Evolutionary conservation across 2,329 filamentous ascomycete species (phyloP).

Genomic region (Arachnopeziza araneosa): DNA sequence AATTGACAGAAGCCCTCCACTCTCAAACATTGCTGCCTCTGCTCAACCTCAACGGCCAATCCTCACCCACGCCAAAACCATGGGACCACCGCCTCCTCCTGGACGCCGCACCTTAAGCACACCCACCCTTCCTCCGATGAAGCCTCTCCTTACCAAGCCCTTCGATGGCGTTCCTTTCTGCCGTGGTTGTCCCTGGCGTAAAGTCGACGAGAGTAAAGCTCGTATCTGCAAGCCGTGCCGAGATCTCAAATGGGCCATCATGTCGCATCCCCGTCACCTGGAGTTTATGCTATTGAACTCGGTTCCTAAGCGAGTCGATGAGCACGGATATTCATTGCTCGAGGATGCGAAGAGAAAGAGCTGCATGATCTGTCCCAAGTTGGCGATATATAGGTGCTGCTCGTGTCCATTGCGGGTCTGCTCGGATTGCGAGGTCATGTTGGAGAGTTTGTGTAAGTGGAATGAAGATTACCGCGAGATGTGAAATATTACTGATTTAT

Average conservation of each 20-base stretch:
- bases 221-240: not conserved
- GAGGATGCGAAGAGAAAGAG: not conserved
- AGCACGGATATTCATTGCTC: not conserved
- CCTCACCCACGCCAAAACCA: not conserved
- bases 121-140: not conserved
- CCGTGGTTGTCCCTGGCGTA: not conserved
- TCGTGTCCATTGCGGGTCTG: not conserved
- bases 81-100: not conserved
- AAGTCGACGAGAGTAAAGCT: not conserved
- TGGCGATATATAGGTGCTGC: not conserved
- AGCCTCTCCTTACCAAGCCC: not conserved
- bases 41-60: not conserved
- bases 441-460: not conserved
- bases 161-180: not conserved
- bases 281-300: not conserved
- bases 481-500: not conserved
- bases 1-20: no score
- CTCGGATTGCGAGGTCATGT: not conserved
- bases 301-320: not conserved
- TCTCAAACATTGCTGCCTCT: no score
- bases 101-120: not conserved
- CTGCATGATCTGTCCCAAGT: not conserved
- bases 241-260: not conserved
- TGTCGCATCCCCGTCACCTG: not conserved
- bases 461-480: not conserved